Base-by-base conservation (phyloP, 2,329 filamentous ascomycete genomes). In the Torrubiella hemipterigena region DNA sequence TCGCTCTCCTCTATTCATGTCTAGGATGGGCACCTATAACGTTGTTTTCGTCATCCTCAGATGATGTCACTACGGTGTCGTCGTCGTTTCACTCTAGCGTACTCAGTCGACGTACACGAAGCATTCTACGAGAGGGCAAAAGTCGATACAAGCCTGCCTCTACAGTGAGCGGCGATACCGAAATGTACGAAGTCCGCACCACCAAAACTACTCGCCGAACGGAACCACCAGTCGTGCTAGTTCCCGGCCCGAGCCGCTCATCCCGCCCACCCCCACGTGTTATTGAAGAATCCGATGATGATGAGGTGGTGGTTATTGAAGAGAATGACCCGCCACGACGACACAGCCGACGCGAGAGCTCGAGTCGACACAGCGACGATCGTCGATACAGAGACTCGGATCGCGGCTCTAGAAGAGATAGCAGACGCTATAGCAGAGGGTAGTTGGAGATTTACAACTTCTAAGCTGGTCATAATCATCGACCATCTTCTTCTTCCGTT, bases 1-100 rank as follows among this genome's bases (percentile, higher is more conserved):
- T 73, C 18, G 64, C 65, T 48, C 44, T 73, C 10, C 40, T 73
- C 34, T 70, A 68, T 46, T 56, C 60, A 3, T 56, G 55, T n/a
- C 49, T 69, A 18, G 61, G 63, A 36, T 54, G 61, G 18, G 56
- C 55, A 2, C 60, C 56, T 2, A 43, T 52, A 22, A 47, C 47
- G 32, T 38, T 46, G 19, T 37, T 41, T 21, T 42, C 43, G 30
- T 38, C 42, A 42, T 18, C 43, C 43, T 27, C 24, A 32, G 31
- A n/a, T 38, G 36, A 27, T 29, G 21, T 20, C 27, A 28, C 31
- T n/a, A 17, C 30, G 8, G 31, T 30, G 17, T 12, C 31, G 8
- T 24, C 26, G 17, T 29, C 20, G 6, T 28, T 20, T 17, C 31
- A 20, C 21, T 36, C 34, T 32, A 40, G 38, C 29, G 26, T 41